A percentile compares a stretch with the other conserved stretches of the same genome.
Evolutionary conservation across 2,329 filamentous ascomycete genomes (phyloP).

Genomic region (Trichoderma atroviride): DNA sequence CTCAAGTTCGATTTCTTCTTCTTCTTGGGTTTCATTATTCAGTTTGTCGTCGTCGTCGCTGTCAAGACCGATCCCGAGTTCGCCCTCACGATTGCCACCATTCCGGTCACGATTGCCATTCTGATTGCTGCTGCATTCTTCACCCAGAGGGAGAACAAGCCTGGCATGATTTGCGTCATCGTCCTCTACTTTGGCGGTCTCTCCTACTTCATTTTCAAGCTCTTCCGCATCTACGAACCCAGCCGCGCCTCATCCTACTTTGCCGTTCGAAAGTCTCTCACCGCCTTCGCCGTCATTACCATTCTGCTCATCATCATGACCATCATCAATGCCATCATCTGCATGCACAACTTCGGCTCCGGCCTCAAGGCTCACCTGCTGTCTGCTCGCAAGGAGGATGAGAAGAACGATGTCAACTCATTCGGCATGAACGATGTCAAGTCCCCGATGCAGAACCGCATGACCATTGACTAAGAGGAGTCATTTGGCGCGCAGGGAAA

Average conservation of each 20-base stretch:
- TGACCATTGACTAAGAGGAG: constrained; percentile 61
- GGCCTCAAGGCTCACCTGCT: constrained; percentile 87
- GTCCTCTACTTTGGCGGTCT: constrained; percentile 85
- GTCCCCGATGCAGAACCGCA: constrained; percentile 55
- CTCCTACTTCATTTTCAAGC: constrained; percentile 97
- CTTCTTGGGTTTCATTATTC: constrained; percentile 97
- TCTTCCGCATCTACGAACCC: constrained; percentile 88
- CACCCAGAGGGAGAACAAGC: constrained; percentile 78
- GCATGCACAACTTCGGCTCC: constrained; percentile 86
- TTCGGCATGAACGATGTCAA: constrained; percentile 62
- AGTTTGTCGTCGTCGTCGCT: constrained; percentile 92
- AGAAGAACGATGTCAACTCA: constrained; percentile 60
- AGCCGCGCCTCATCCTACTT: constrained; percentile 63
- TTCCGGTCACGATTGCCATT: constrained; percentile 88
- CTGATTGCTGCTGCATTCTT: constrained; percentile 83
- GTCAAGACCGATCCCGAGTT: constrained; percentile 72
- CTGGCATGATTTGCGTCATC: constrained; percentile 78
- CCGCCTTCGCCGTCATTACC: constrained; percentile 91
- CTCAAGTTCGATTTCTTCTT: constrained; percentile 99
- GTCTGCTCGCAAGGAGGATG: constrained; percentile 51
- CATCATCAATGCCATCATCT: constrained; percentile 82
- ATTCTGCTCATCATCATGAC: constrained; percentile 86
- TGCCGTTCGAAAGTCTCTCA: constrained; percentile 82
- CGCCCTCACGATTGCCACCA: constrained; percentile 81
- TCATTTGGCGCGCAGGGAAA: neutral